Evolutionary conservation across 495 filamentous ascomycete genomes (phyloP).

Genomic region (Podospora comata): DNA sequence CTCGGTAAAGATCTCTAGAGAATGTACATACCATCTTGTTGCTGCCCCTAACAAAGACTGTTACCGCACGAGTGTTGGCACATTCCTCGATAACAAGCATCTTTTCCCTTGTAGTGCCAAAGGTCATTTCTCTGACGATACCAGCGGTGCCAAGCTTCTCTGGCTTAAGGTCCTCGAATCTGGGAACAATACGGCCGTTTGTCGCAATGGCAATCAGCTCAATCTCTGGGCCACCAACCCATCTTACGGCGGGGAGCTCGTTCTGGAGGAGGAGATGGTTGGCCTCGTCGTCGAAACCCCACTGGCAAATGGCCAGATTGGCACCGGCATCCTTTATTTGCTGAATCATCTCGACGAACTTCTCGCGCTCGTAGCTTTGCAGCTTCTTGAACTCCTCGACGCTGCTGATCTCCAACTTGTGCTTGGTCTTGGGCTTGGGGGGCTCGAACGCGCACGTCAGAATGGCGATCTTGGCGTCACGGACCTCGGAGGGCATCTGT

Average conservation of each 20-base stretch:
- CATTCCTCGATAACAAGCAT: conserved; percentile 99
- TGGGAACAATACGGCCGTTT: conserved; percentile 93
- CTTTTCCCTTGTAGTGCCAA: conserved; percentile 96
- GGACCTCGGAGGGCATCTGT: conserved; percentile 94
- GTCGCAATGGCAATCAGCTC: conserved; percentile 98
- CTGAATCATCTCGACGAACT: conserved; percentile 98
- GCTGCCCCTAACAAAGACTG: conserved; percentile 90
- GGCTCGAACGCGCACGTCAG: conserved; percentile 98
- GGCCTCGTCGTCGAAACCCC: conserved; percentile 99
- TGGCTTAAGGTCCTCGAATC: conserved; percentile 88
- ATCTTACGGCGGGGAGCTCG: conserved; percentile 90
- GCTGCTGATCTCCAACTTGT: conserved; percentile 96
- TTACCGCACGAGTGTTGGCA: conserved; percentile 94
- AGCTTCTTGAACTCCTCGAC: conserved; percentile 98
- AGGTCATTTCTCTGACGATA: conserved; percentile 88
- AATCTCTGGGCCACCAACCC: conserved; percentile 98
- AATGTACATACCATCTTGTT: conserved; percentile 86
- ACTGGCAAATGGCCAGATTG: conserved; percentile 98
- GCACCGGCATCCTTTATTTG: conserved; percentile 97
- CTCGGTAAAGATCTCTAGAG: neutral
- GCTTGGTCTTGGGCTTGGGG: conserved; percentile 99
- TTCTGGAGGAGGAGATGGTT: conserved; percentile 97
- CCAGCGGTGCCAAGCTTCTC: conserved; percentile 91
- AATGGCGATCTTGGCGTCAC: conserved; percentile 93
- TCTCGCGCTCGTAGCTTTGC: conserved; percentile 89